These are phyloP conservation scores for Yamadazyma epiphylla DNA, from an alignment of 1,139 yeast species.

Conservation along the genomic window DNA sequence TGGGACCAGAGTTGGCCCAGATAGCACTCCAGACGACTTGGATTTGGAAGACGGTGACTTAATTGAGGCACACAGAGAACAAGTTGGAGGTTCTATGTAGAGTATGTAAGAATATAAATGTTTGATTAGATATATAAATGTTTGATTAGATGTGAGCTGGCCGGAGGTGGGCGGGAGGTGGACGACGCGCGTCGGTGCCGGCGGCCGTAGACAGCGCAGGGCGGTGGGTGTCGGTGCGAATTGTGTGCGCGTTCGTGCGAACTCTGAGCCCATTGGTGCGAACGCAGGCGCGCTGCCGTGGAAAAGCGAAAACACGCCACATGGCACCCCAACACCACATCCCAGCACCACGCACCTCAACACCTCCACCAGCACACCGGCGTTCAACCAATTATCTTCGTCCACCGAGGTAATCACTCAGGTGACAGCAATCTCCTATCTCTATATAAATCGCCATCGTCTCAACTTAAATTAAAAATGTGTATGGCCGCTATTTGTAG, in stretches of 20 bases:
- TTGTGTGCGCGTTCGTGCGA: too few relatives aligned
- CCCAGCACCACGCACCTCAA: neutral
- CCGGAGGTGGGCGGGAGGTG: too few relatives aligned
- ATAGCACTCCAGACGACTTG: constrained; percentile 86
- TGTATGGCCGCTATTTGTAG: constrained; percentile 16
- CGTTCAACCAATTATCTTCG: neutral
- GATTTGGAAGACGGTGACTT: constrained; percentile 95
- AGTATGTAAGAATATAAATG: too few relatives aligned
- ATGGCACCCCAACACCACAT: neutral
- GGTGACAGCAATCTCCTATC: neutral
- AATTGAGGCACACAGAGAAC: constrained; percentile 98
- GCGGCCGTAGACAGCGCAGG: neutral
- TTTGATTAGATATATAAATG: too few relatives aligned
- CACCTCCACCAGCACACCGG: neutral
- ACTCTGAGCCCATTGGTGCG: too few relatives aligned
- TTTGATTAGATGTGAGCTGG: too few relatives aligned
- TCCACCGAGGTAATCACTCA: neutral
- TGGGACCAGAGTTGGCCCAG: constrained; percentile 85
- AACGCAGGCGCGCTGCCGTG: too few relatives aligned
- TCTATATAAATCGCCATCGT: neutral
- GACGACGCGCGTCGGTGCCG: too few relatives aligned
- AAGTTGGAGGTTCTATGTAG: constrained; percentile 59
- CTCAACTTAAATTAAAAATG: constrained; percentile 7
- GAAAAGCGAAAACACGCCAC: neutral
- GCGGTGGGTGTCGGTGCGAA: too few relatives aligned